These are phyloP conservation scores for Geoglossum cookeanum DNA, from an alignment of 2,329 filamentous ascomycete species.

Conservation along the genomic window DNA sequence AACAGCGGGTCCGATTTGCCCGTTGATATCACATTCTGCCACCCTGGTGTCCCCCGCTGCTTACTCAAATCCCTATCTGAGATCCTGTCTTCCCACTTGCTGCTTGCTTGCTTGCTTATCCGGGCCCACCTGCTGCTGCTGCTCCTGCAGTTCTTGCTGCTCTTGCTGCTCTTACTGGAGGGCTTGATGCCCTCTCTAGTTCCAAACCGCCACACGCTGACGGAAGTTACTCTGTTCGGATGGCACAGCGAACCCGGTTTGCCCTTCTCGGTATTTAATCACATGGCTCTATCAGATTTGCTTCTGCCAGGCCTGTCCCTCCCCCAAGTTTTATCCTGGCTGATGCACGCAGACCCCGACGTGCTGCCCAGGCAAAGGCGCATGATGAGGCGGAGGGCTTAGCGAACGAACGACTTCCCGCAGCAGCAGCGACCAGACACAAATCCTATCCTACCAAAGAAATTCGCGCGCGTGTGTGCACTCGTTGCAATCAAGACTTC, in stretches of 20 bases:
- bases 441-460: too few relatives aligned
- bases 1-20: neutral
- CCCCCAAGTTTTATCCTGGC: too few relatives aligned
- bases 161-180: neutral
- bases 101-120: neutral
- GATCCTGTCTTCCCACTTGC: too few relatives aligned
- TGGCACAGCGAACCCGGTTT: neutral
- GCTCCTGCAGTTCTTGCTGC: neutral
- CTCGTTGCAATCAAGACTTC: conserved; percentile 2
- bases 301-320: neutral
- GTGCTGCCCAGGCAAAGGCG: neutral
- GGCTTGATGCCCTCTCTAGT: too few relatives aligned
- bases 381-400: conserved; percentile 2
- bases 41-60: neutral
- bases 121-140: neutral
- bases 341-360: neutral
- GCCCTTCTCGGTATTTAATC: neutral
- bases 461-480: neutral
- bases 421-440: neutral
- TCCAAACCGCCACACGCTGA: too few relatives aligned
- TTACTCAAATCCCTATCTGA: neutral
- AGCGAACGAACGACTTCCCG: conserved; percentile 2
- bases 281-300: neutral
- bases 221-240: neutral
- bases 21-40: neutral